phyloP scores from a whole-genome alignment of 2,329 filamentous ascomycete species.

The Alternaria panax region DNA sequence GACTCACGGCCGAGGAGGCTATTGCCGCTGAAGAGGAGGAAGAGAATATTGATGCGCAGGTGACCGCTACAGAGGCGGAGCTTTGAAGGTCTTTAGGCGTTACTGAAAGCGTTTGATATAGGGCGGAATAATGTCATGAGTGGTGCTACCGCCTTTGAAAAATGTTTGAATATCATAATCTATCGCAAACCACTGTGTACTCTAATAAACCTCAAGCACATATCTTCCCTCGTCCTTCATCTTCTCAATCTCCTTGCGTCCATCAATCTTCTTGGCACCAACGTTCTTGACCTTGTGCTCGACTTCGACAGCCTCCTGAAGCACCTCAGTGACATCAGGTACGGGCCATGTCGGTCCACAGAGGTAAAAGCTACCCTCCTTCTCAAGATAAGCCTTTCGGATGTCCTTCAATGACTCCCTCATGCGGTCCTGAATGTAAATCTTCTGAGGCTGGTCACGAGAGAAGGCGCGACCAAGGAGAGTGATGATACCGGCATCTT shows the following conservation, averaged over 20 bases:
- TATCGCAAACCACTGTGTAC: neutral
- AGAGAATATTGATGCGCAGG: no score
- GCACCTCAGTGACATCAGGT: conserved; percentile 90
- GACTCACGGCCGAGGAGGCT: no score
- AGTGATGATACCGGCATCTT: conserved; percentile 93
- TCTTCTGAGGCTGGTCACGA: conserved; percentile 96
- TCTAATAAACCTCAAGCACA: conserved; percentile 94
- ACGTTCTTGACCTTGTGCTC: conserved; percentile 69
- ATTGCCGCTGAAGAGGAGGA: no score
- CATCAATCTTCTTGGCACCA: conserved; percentile 76
- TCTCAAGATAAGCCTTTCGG: conserved; percentile 81
- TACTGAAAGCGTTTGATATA: neutral
- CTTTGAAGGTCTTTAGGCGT: no score
- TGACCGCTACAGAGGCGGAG: no score
- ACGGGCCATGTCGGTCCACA: conserved; percentile 99
- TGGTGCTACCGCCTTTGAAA: neutral
- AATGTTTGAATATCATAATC: neutral
- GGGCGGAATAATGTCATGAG: neutral
- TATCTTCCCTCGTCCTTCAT: conserved; percentile 95
- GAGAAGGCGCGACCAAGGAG: conserved; percentile 93
- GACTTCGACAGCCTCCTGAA: conserved; percentile 86
- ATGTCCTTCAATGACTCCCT: conserved; percentile 84
- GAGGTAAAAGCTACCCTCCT: conserved; percentile 94
- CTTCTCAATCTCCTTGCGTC: conserved; percentile 91
- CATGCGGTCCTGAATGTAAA: conserved; percentile 99